Evolutionary conservation across 345 rosid genomes (phyloP).

Genomic region (Pelargonium nanum): DNA sequence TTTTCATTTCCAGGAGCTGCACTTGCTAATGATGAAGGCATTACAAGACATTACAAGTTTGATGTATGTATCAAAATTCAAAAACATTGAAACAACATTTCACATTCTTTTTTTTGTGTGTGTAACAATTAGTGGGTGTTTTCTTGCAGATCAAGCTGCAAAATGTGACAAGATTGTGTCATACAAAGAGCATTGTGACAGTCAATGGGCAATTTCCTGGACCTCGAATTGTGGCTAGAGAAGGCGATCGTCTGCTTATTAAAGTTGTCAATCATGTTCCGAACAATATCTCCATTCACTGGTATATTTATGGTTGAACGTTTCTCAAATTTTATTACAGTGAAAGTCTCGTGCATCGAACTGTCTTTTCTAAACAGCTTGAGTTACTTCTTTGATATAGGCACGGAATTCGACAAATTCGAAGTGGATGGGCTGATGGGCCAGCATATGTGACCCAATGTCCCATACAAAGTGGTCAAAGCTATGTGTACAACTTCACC

Average conservation of each 20-base stretch:
- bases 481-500: slow-evolving; percentile 4
- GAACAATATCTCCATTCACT: slow-evolving; percentile 16
- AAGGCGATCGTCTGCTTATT: slow-evolving; percentile 20
- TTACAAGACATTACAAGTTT: neutral
- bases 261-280: slow-evolving; percentile 21
- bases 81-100: neutral
- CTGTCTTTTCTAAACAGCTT: too few relatives aligned
- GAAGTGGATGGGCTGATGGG: neutral
- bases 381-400: neutral
- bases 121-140: neutral
- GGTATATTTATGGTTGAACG: slow-evolving; percentile 10
- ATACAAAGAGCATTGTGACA: slow-evolving; percentile 23
- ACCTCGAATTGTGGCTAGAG: slow-evolving; percentile 24
- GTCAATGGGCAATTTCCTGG: slow-evolving; percentile 21
- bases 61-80: neutral
- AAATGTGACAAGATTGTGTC: slow-evolving; percentile 18
- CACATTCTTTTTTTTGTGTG: neutral
- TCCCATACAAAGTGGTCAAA: slow-evolving; percentile 2
- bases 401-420: neutral
- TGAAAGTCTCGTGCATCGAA: too few relatives aligned
- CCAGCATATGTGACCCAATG: neutral
- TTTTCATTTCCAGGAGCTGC: neutral
- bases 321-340: too few relatives aligned
- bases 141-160: slow-evolving; percentile 9
- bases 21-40: neutral